These are phyloP conservation scores for Saccharomyces hybrid DNA, from an alignment of 1,139 yeast species.

Conservation along the genomic window DNA sequence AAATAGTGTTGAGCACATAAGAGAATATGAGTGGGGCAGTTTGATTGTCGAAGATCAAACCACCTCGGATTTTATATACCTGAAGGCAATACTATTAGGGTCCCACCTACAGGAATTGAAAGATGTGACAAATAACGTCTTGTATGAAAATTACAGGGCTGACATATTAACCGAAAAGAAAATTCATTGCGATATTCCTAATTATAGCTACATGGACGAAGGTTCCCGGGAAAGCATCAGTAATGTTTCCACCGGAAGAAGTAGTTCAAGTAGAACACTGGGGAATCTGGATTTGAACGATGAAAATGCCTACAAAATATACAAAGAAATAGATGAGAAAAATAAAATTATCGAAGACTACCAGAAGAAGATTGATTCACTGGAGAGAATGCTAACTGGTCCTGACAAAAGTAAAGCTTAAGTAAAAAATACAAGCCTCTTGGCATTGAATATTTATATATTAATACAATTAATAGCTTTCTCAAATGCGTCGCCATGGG, in stretches of 20 bases:
- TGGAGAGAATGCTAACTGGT: conserved; percentile 13
- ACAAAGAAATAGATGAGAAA: conserved; percentile 17
- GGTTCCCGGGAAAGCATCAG: conserved; percentile 4
- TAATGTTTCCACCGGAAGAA: conserved; percentile 5
- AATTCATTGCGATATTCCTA: conserved; percentile 2
- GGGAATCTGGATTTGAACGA: neutral
- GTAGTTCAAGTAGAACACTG: neutral
- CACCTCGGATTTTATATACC: conserved; percentile 54
- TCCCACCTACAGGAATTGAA: conserved; percentile 75
- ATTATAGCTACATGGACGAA: neutral
- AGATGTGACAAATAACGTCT: conserved; percentile 57
- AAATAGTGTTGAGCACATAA: conserved; percentile 30
- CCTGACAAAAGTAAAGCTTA: neutral
- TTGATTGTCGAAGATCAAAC: conserved; percentile 45
- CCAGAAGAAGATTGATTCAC: conserved; percentile 16
- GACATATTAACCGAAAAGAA: conserved; percentile 6
- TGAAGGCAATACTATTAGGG: conserved; percentile 61
- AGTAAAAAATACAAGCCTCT: neutral
- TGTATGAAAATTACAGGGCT: conserved; percentile 70
- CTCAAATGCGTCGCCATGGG: neutral
- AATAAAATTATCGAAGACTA: conserved; percentile 21
- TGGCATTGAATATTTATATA: neutral
- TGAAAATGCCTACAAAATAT: neutral
- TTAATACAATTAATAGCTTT: neutral
- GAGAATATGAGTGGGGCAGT: conserved; percentile 42